Evolutionary conservation across 2,329 filamentous ascomycete species (phyloP), one percentile per base, ranked within the genome.

Genomic region (Fusarium irregulare): DNA sequence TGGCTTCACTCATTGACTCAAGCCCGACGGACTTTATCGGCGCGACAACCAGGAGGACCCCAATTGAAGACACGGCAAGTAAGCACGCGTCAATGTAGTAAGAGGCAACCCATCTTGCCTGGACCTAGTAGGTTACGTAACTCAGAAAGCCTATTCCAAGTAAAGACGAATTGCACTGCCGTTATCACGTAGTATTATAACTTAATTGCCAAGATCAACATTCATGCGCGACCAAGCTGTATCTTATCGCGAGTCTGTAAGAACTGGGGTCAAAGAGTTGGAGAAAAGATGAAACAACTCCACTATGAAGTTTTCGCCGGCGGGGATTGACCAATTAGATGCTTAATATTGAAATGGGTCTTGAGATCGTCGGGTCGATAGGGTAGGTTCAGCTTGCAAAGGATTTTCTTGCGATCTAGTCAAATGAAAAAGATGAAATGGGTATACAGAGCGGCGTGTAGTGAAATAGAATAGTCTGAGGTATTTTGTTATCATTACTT

Each of bases 211-310:
- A 37, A 37, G 34, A n/a, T 10, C 11, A 12, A 51, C 6, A n/a
- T 51, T 51, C 21, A 51, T 41, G 49, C 49, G 14, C 13, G 9
- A 23, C 49, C 14, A 41, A 20, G 34, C 11, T 37, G 34, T 20
- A 10, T 51, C 48, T 41, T 51, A 51, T 41, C 18, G 23, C 21
- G 23, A n/a, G 23, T 27, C 20, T 27, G n/a, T 41, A 51, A 28
- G 32, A 13, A 11, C 34, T 51, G 23, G 49, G 48, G 23, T 51
- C 34, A 13, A 41, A n/a, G 49, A 41, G 32, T 42, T 27, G 12
- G n/a, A 27, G 44, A 25, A 47, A 27, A 28, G 23, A 34, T 51
- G 49, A 51, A 51, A 51, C 49, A 20, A 20, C n/a, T 13, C 49
- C 49, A 23, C 16, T 21, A 4, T 18, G 18, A 51, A 20, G 13